Evolutionary conservation across 441 rosid species (phyloP).

Genomic region (Adansonia madagascariensis): DNA sequence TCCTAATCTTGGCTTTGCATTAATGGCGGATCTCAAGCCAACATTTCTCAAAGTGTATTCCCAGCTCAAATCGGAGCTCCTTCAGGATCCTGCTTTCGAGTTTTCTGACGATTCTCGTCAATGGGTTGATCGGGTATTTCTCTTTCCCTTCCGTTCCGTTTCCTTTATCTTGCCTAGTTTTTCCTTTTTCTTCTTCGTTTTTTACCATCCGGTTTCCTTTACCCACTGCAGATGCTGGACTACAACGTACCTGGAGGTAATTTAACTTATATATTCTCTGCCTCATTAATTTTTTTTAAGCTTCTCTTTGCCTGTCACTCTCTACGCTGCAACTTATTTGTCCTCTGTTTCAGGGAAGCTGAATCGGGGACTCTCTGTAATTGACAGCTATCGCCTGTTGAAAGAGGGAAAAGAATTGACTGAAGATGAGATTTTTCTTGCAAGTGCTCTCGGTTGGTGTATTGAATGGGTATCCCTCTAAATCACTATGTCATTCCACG

Average conservation of each 20-base stretch:
- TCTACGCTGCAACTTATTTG: background rate
- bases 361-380: slow-evolving; percentile 76
- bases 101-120: slow-evolving; percentile 45
- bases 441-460: slow-evolving; percentile 87
- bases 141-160: background rate
- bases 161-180: background rate
- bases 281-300: too few relatives aligned
- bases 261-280: too few relatives aligned
- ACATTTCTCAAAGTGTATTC: slow-evolving; percentile 56
- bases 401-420: slow-evolving; percentile 64
- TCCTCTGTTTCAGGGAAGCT: slow-evolving; percentile 54
- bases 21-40: slow-evolving; percentile 74
- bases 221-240: slow-evolving; percentile 60
- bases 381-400: slow-evolving; percentile 70
- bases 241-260: slow-evolving; percentile 89
- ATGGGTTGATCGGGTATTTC: slow-evolving; percentile 45
- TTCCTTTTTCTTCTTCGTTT: background rate
- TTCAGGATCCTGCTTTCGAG: slow-evolving; percentile 54
- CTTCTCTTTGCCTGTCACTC: too few relatives aligned
- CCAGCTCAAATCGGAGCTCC: slow-evolving; percentile 47
- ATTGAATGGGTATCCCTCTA: slow-evolving; percentile 72
- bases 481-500: background rate
- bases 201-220: background rate
- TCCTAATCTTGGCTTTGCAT: background rate
- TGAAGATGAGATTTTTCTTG: slow-evolving; percentile 65